A percentile compares a stretch with the other conserved stretches of the same genome.
These are phyloP conservation scores for Zostera marina DNA, from an alignment of 116 monocot genomes.

Conservation along the genomic window DNA sequence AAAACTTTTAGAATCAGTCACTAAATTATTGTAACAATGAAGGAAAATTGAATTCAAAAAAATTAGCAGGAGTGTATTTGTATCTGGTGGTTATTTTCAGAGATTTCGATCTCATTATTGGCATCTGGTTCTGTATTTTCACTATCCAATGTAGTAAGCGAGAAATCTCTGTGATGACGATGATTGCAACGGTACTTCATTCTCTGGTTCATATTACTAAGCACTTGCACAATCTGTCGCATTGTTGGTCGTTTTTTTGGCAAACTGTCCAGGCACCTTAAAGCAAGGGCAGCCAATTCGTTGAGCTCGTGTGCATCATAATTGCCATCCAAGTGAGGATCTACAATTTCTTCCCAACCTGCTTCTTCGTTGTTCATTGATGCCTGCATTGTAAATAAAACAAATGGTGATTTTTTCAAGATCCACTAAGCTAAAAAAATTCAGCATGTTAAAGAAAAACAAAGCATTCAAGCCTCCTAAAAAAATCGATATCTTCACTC, in stretches of 20 bases:
- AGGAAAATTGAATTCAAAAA: neutral
- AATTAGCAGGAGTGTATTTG: neutral
- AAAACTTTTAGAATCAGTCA: no score
- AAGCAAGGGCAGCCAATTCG: conserved; percentile 45
- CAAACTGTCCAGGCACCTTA: conserved; percentile 45
- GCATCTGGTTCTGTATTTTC: conserved; percentile 11
- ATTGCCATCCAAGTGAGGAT: conserved; percentile 45
- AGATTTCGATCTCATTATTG: conserved; percentile 6
- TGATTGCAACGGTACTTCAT: conserved; percentile 13
- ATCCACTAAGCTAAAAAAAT: neutral
- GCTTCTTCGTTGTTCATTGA: conserved; percentile 55
- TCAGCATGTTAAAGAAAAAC: neutral
- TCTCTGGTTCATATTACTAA: conserved; percentile 12
- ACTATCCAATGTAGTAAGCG: conserved; percentile 9
- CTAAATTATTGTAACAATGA: neutral
- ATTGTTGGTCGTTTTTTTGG: conserved; percentile 61
- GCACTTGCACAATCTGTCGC: conserved; percentile 60
- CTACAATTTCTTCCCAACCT: conserved; percentile 93
- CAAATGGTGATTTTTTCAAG: neutral
- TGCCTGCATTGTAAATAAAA: conserved; percentile 21
- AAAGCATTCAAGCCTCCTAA: neutral
- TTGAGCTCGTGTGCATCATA: conserved; percentile 48
- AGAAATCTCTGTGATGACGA: conserved; percentile 13
- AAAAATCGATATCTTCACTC: neutral
- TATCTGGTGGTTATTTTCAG: conserved; percentile 26